A percentile compares a stretch with the other conserved stretches of the same genome.
These are phyloP conservation scores for Camptophora hylomeconis DNA, from an alignment of 2,329 filamentous ascomycete species.

Conservation along the genomic window DNA sequence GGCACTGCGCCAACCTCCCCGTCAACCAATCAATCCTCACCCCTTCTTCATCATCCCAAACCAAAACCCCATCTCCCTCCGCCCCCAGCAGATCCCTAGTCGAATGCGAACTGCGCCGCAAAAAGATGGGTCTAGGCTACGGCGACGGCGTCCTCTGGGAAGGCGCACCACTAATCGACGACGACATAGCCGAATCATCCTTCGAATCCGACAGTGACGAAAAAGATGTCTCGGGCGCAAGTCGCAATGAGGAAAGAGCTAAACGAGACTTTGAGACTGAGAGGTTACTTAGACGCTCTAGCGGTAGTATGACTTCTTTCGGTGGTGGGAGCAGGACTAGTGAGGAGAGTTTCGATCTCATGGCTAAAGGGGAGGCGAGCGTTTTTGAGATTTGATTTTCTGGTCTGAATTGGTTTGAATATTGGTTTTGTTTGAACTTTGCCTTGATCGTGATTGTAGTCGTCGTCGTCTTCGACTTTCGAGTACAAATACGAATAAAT, in stretches of 20 bases:
- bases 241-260: background rate
- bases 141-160: conserved; percentile 16
- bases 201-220: background rate
- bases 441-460: too few species aligned
- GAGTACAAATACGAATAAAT: too few species aligned
- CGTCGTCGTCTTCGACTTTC: too few species aligned
- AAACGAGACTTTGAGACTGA: background rate
- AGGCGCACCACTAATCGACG: conserved; percentile 4
- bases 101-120: conserved; percentile 11
- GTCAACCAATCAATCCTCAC: conserved; percentile 18
- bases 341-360: conserved; percentile 35
- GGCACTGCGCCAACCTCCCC: conserved; percentile 63
- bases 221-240: background rate
- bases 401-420: too few species aligned
- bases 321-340: conserved; percentile 31
- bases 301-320: conserved; percentile 10
- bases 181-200: conserved; percentile 5
- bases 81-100: too few species aligned
- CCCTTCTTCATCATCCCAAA: too few species aligned
- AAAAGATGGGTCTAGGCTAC: conserved; percentile 13
- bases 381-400: conserved; percentile 14
- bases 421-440: too few species aligned
- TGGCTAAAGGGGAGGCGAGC: conserved; percentile 31
- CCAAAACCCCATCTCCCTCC: conserved; percentile 8
- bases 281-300: conserved; percentile 20